These are phyloP conservation scores for Phytophthora rubi DNA, from an alignment of 352 stramenopile species.

Conservation along the genomic window DNA sequence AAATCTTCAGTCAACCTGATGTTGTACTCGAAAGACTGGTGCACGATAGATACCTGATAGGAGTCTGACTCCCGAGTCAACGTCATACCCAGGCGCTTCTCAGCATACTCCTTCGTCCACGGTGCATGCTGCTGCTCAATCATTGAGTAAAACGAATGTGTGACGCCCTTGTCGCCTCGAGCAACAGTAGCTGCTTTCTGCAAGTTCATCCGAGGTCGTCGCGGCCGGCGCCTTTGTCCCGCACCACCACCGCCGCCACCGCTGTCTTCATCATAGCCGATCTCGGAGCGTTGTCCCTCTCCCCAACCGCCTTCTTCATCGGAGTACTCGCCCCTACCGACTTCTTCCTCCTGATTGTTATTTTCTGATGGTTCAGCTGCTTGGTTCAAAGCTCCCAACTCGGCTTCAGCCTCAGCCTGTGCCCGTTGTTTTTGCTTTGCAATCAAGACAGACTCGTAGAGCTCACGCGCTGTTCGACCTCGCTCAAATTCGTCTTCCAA, in stretches of 20 bases:
- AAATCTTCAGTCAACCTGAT: constrained; percentile 60
- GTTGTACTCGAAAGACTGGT: constrained; percentile 70
- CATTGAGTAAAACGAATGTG: constrained; percentile 83
- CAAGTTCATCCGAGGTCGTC: constrained; percentile 36
- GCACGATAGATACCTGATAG: constrained; percentile 73
- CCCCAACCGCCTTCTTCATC: constrained; percentile 21
- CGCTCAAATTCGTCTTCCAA: constrained; percentile 83
- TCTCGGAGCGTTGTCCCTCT: background rate
- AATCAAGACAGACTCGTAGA: constrained; percentile 79
- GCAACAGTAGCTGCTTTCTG: constrained; percentile 47
- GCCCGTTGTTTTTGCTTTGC: constrained; percentile 52
- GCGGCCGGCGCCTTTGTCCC: constrained; percentile 12
- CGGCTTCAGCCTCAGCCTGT: constrained; percentile 11
- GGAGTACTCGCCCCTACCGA: constrained; percentile 22
- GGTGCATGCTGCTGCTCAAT: constrained; percentile 44
- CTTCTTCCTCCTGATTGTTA: constrained; percentile 10
- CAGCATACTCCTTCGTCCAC: constrained; percentile 52
- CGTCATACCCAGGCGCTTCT: constrained; percentile 51
- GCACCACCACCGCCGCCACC: constrained; percentile 5
- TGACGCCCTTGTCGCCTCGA: constrained; percentile 65
- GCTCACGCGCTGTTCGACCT: constrained; percentile 65
- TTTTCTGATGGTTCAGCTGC: background rate
- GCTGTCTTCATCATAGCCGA: constrained; percentile 2
- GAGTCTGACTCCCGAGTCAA: constrained; percentile 43
- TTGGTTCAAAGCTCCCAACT: constrained; percentile 1